Base-by-base conservation (phyloP, 1,284 basidiomycete species). In the Pisolithus thermaeus region DNA sequence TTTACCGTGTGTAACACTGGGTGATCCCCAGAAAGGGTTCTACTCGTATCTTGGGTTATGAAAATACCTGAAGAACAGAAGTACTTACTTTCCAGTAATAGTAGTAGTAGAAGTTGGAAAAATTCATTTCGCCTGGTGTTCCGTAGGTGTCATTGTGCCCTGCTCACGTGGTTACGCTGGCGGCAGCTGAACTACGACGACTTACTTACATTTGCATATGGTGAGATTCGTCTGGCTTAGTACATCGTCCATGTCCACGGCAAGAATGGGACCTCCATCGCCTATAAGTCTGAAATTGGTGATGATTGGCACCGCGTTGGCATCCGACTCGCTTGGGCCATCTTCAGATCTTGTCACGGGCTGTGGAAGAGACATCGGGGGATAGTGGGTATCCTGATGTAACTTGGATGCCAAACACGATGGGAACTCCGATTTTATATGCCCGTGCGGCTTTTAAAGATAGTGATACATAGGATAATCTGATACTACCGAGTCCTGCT, bases 241-340 rank as follows among this genome's bases (percentile, higher is more conserved):
- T 4, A 90, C 88, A 72, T 91, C 88, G 59, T 90, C 88, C 54
- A 90, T 68, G 69, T 90, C 88, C 38, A 89, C 73, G 4, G 85
- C 84, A 61, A 90, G 84, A 45, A 83, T 65, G 12, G 75, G 74
- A 52, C 64, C 66, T 38, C 53, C 44, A 7, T 11, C 32, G 12
- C 14, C 32, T 35, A 35, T 0, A 35, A 64, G 30, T 9, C 39
- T 1, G 52, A 48, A 7, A 46, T 25, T 50, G 45, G 35, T 35
- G 22, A 7, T 46, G 32, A 35, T 35, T 14, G 32, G 12, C 12
- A 16, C 32, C 12, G 32, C 12, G 32, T 35, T 35, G 4, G 12
- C 32, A 35, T 35, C n/a, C n/a, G n/a, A n/a, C n/a, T n/a, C 32
- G 32, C 32, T 6, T 35, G 32, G 32, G 14, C 4, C 32, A 35